Conservation (phyloP, 495 filamentous ascomycete genomes). For the Annulohypoxylon nitens region DNA sequence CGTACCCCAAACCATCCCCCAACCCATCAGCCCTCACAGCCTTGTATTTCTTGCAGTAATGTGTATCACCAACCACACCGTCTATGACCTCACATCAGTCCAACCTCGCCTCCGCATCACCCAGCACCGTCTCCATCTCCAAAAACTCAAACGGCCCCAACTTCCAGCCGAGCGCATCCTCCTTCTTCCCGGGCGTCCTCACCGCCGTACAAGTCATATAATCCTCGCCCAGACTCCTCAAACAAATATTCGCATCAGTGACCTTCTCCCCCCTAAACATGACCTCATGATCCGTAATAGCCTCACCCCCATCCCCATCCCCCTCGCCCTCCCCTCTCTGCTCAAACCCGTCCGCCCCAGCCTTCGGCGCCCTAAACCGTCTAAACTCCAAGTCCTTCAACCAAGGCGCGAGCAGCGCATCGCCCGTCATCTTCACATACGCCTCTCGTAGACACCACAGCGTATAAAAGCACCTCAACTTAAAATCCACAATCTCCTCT, state of each 20-base stretch:
- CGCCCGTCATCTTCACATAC: conserved; percentile 93
- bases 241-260: conserved; percentile 60
- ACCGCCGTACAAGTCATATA: conserved; percentile 64
- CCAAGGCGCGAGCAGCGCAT: conserved; percentile 86
- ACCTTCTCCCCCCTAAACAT: conserved; percentile 54
- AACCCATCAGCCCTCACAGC: not conserved
- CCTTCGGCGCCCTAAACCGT: conserved; percentile 52
- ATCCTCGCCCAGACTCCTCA: conserved; percentile 58
- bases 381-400: conserved; percentile 66
- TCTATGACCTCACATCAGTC: conserved; percentile 24
- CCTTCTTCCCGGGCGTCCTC: conserved; percentile 54
- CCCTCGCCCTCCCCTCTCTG: conserved; percentile 41
- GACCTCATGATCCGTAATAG: conserved; percentile 54
- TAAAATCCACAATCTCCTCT: conserved; percentile 50
- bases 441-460: conserved; percentile 92
- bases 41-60: not conserved
- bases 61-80: not conserved
- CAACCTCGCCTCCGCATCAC: conserved; percentile 52
- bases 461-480: conserved; percentile 83
- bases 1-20: not conserved
- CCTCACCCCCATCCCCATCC: conserved; percentile 24
- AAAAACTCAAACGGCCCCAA: conserved; percentile 57
- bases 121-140: conserved; percentile 55
- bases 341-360: conserved; percentile 30
- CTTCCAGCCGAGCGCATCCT: conserved; percentile 54